Evolutionary conservation across 495 filamentous ascomycete genomes (phyloP), one percentile per base, ranked within the genome.

Genomic region (Aspergillus nidulans): DNA sequence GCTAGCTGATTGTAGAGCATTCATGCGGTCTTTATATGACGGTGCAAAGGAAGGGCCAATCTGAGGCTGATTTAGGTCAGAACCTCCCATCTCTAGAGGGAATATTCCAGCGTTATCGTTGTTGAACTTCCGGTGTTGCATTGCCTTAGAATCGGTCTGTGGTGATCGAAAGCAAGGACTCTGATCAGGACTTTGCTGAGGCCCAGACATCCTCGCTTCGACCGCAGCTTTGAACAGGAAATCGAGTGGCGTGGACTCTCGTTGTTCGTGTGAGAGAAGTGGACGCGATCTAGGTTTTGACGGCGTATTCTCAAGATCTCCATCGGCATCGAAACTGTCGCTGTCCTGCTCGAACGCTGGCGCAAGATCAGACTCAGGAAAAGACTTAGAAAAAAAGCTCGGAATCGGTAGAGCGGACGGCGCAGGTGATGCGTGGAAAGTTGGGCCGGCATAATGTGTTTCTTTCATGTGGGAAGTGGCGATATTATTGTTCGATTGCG

Each of bases 341-440:
- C 65, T 71, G 21, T 75, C 75, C 12, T 67, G 61, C 21, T 77
- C 74, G 6, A 72, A 47, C 18, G 70, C 57, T 5, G 75, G 58
- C 9, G 69, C 61, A 19, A 71, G 64, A 20, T 75, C 70, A 2
- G 72, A 68, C 43, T 88, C 85, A 6, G 86, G 85, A 12, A 90
- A 75, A 0, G 90, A 86, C 52, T 86, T 92, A n/a, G 88, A 88
- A 49, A 96, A 82, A 67, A 96, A 96, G 66, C 85, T 94, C 1
- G 94, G 94, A 39, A 96, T 89, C 0, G 95, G 95, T 5, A 99
- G 80, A n/a, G 90, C 83, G 3, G 91, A 92, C 2, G 95, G 88
- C 3, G 91, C 92, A 13, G 94, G 94, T 2, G 94, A 99, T 10
- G 90, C 88, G 66, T 97, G 92, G 69, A 99, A 99, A 0, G 90